Evolutionary conservation across 345 rosid species (phyloP).

Genomic region (Nasturtium officinale): DNA sequence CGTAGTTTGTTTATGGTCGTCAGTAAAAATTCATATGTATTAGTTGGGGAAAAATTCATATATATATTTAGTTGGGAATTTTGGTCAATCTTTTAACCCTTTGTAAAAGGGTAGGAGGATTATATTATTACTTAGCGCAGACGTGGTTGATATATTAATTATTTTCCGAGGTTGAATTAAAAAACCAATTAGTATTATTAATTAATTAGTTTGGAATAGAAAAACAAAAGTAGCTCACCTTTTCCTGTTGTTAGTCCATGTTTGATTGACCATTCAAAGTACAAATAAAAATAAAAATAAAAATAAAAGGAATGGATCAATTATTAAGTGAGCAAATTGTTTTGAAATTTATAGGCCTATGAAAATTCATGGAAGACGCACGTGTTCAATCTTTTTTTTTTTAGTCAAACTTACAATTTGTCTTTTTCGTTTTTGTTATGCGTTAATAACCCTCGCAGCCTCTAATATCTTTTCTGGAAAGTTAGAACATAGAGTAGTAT

Average conservation of each 20-base stretch:
- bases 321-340: neutral
- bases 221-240: constrained; percentile 33
- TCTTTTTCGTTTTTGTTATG: too few relatives aligned
- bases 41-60: too few relatives aligned
- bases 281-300: neutral
- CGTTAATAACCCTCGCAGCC: neutral
- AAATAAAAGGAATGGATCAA: neutral
- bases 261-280: constrained; percentile 38
- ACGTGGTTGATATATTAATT: constrained; percentile 24
- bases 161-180: constrained; percentile 15
- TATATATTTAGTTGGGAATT: neutral
- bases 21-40: constrained; percentile 6
- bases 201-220: neutral
- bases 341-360: constrained; percentile 8
- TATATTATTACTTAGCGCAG: constrained; percentile 12
- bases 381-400: neutral
- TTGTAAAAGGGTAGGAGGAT: neutral
- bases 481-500: too few relatives aligned
- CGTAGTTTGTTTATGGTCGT: neutral
- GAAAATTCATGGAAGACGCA: constrained; percentile 18
- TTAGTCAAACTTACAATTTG: neutral
- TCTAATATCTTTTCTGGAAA: neutral
- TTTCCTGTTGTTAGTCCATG: constrained; percentile 38
- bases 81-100: constrained; percentile 19
- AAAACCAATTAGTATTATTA: neutral